Evolutionary conservation across 352 stramenopile species (phyloP).

Genomic region (Phytophthora chlamydospora): DNA sequence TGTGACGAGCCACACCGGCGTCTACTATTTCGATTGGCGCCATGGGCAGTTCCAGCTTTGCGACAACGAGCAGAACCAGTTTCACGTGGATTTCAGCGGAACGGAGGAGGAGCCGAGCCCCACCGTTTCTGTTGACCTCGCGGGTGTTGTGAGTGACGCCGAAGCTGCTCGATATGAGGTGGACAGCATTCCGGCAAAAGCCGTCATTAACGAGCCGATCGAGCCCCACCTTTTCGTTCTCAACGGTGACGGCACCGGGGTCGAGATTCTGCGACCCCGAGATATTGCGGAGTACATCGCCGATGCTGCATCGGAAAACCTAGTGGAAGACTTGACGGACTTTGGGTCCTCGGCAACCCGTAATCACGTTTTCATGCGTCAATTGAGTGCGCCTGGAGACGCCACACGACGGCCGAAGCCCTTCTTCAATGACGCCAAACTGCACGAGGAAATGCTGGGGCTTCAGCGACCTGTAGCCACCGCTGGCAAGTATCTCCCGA

Average conservation of each 20-base stretch:
- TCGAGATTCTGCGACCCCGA: slow-evolving; percentile 58
- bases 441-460: slow-evolving; percentile 40
- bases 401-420: slow-evolving; percentile 1
- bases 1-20: slow-evolving; percentile 59
- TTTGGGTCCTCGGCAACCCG: background rate
- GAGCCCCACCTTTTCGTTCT: slow-evolving; percentile 75
- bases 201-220: slow-evolving; percentile 81
- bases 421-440: slow-evolving; percentile 49
- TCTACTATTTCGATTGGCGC: slow-evolving; percentile 81
- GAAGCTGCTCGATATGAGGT: slow-evolving; percentile 62
- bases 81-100: slow-evolving; percentile 47
- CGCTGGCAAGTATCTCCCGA: slow-evolving; percentile 47
- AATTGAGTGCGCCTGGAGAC: slow-evolving; percentile 19
- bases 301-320: slow-evolving; percentile 4
- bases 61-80: slow-evolving; percentile 78
- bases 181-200: slow-evolving; percentile 52
- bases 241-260: slow-evolving; percentile 72
- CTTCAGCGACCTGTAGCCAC: slow-evolving; percentile 53
- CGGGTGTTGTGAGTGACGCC: slow-evolving; percentile 58
- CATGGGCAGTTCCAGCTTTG: slow-evolving; percentile 58
- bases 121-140: slow-evolving; percentile 53
- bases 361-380: slow-evolving; percentile 29
- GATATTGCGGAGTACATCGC: slow-evolving; percentile 48
- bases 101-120: slow-evolving; percentile 33
- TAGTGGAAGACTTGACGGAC: slow-evolving; percentile 9